phyloP scores from a whole-genome alignment of 805 yeast species.

The Teunomyces stri region DNA sequence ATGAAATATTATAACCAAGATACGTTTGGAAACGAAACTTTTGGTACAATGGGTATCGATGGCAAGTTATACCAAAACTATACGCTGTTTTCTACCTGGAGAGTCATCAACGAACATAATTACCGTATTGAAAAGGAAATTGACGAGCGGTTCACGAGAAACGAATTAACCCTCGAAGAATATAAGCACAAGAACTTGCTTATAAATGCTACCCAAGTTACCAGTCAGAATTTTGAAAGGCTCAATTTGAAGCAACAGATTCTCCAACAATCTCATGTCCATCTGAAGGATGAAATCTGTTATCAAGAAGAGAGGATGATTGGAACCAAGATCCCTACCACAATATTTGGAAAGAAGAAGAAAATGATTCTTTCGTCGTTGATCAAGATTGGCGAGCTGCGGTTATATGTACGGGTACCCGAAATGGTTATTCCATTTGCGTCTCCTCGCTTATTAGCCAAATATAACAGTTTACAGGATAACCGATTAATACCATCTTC shows the following conservation, averaged over 20 bases:
- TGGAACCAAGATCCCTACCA: conserved; percentile 20
- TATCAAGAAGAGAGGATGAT: conserved; percentile 22
- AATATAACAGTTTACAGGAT: conserved; percentile 29
- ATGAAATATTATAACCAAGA: conserved; percentile 24
- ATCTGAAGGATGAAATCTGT: conserved; percentile 1
- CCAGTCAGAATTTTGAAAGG: background rate
- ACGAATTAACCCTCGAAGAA: conserved; percentile 26
- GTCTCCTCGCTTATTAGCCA: conserved; percentile 36
- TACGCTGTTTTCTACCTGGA: conserved; percentile 32
- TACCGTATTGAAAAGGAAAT: conserved; percentile 37
- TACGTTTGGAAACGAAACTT: conserved; percentile 26
- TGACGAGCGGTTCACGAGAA: conserved; percentile 25
- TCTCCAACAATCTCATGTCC: background rate
- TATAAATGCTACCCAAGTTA: conserved; percentile 7
- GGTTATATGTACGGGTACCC: conserved; percentile 33
- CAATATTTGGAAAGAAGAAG: conserved; percentile 35
- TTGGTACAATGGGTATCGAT: conserved; percentile 31
- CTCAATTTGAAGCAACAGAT: background rate
- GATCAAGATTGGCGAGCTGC: conserved; percentile 34
- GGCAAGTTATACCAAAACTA: conserved; percentile 30
- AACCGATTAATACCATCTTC: background rate
- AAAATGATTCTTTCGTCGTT: conserved; percentile 33
- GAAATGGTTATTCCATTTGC: conserved; percentile 32
- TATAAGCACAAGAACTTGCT: conserved; percentile 33
- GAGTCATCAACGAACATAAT: conserved; percentile 24